Percentiles rank a stretch among this genome's conserved stretches.
Evolutionary conservation across 164 flowering plant species (phyloP).

Genomic region (Nymphaea colorata): DNA sequence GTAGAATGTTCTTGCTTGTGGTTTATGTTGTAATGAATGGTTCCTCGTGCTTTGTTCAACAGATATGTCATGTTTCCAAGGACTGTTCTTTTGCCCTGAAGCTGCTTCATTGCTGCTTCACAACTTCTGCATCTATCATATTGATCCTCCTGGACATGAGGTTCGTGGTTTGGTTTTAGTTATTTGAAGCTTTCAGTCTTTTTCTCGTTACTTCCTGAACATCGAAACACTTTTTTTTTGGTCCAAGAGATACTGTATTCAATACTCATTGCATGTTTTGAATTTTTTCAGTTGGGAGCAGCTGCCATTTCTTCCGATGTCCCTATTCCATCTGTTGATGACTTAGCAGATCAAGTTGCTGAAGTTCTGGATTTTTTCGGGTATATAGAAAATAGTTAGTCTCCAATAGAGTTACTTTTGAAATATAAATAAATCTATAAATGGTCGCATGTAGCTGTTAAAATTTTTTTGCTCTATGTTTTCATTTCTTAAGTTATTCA

Average conservation of each 20-base stretch:
- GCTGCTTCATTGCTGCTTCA: constrained; percentile 58
- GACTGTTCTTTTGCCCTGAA: constrained; percentile 49
- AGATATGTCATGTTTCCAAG: constrained; percentile 64
- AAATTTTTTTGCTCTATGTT: too few relatives aligned
- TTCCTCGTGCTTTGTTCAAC: constrained; percentile 8
- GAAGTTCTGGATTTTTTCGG: constrained; percentile 58
- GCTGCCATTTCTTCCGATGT: constrained; percentile 33
- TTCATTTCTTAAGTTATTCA: background rate
- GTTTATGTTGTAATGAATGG: too few relatives aligned
- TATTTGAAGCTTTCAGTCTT: background rate
- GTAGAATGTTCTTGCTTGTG: background rate
- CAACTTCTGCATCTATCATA: constrained; percentile 69
- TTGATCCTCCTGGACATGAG: constrained; percentile 64
- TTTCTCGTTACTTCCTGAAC: background rate
- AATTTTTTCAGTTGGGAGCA: constrained; percentile 55
- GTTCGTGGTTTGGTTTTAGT: constrained; percentile 17
- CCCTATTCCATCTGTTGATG: constrained; percentile 38
- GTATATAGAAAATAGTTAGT: constrained; percentile 15
- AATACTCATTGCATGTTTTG: constrained; percentile 1
- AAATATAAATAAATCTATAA: background rate
- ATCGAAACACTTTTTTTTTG: background rate
- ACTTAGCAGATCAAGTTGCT: constrained; percentile 51
- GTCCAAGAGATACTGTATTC: background rate
- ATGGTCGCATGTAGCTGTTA: background rate
- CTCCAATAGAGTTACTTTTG: constrained; percentile 1